These are phyloP conservation scores for Dothideomycetes sp. DNA, from an alignment of 2,329 filamentous ascomycete species.

Conservation along the genomic window DNA sequence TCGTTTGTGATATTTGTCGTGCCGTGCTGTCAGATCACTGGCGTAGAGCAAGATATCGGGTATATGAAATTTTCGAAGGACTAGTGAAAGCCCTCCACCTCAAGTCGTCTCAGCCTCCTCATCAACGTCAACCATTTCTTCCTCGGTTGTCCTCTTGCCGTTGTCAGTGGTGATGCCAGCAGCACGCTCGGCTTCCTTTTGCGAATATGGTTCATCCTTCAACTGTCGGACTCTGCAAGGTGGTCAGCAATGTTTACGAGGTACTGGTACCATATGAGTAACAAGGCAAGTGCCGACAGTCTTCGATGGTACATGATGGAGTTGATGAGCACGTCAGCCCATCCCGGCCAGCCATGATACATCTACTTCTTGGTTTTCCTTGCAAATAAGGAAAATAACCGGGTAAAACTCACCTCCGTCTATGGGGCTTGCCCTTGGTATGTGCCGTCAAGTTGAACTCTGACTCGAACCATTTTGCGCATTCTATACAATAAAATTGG, in stretches of 20 bases:
- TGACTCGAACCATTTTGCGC: constrained; percentile 92
- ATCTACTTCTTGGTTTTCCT: background rate
- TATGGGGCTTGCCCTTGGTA: constrained; percentile 82
- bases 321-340: background rate
- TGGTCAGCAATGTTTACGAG: background rate
- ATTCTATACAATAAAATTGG: constrained; percentile 79
- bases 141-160: constrained; percentile 3
- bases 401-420: constrained; percentile 61
- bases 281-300: too few species aligned
- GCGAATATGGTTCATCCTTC: constrained; percentile 73
- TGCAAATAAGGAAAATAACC: background rate
- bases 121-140: constrained; percentile 2
- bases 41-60: background rate
- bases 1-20: too few species aligned
- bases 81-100: background rate
- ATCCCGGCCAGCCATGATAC: too few species aligned
- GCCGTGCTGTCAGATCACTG: background rate
- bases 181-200: constrained; percentile 75
- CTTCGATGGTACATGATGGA: too few species aligned
- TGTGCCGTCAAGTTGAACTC: constrained; percentile 67
- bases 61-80: background rate
- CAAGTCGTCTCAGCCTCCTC: constrained; percentile 6
- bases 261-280: too few species aligned
- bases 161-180: constrained; percentile 59
- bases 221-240: constrained; percentile 63